Evolutionary conservation across 176 grass and related monocot genomes (phyloP), one percentile per base, ranked within the genome.

Genomic region (Poa annua): DNA sequence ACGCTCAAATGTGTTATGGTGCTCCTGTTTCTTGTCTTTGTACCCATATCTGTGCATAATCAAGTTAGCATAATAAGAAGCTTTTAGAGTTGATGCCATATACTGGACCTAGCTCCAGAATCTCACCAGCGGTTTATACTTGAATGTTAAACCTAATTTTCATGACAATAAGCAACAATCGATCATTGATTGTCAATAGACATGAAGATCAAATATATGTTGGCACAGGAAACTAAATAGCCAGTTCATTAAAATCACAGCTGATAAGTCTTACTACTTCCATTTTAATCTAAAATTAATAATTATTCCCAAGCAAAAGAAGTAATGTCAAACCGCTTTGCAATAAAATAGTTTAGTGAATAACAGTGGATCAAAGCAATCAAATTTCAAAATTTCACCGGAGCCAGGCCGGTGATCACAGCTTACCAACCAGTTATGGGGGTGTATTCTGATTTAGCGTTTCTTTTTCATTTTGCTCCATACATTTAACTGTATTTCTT

Each of bases 1-100:
- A 34, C 85, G 87, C 82, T 99, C 96, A 84, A 99, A 99, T 66
- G 86, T 79, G 64, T 68, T 83, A 26, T 96, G 89, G 73, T 90
- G 65, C 65, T 96, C 96, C 67, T 96, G 92, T 51, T 87, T 95
- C 66, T 88, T 88, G 56, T 96, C 96, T 87, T 98, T 98, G 86
- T 95, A 98, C n/a, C 96, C 92, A 4, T 98, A 98, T 84, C 96
- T 95, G 71, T 49, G 59, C 66, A 39, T 44, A 79, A 57, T 52
- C 33, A 83, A 86, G 57, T 57, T 74, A 57, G 22, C 76, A 54
- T 73, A 32, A 74, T 22, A 10, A 45, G 39, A 72, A 38, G 19
- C 10, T 59, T 79, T 74, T 56, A 32, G 35, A 49, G 36, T 50
- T 52, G 8, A 66, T 61, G 33, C 32, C 38, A 60, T 44, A 49